These are phyloP conservation scores for Rubia balearica DNA, from an alignment of 305 asterid genomes.

Conservation along the genomic window DNA sequence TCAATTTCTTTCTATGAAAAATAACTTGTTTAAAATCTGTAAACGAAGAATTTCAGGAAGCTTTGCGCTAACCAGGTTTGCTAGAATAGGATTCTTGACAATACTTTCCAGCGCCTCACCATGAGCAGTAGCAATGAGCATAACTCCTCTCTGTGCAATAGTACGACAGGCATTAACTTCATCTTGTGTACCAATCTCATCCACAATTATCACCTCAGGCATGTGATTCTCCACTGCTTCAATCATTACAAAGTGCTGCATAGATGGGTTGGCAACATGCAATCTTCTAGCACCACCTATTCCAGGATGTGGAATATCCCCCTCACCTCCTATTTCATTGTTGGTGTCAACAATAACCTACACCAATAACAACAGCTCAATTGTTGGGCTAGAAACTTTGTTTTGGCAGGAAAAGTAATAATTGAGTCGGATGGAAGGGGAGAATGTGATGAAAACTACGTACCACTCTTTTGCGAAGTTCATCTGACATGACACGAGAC, in stretches of 20 bases:
- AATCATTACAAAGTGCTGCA: constrained; percentile 69
- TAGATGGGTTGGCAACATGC: constrained; percentile 58
- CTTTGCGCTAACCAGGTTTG: constrained; percentile 49
- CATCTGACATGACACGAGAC: constrained; percentile 55
- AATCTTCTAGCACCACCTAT: constrained; percentile 68
- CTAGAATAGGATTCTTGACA: constrained; percentile 52
- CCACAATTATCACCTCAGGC: constrained; percentile 77
- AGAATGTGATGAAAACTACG: constrained; percentile 1
- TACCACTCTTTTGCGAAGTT: constrained; percentile 76
- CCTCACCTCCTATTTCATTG: constrained; percentile 75
- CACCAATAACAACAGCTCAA: constrained; percentile 5
- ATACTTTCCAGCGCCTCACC: constrained; percentile 57
- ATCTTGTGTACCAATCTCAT: constrained; percentile 68
- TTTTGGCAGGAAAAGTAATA: background rate
- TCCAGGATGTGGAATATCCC: constrained; percentile 74
- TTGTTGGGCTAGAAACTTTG: background rate
- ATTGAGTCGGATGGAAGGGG: constrained; percentile 2
- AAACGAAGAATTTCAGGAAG: constrained; percentile 8
- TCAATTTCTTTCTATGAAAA: background rate
- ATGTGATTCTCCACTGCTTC: constrained; percentile 85
- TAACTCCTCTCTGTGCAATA: constrained; percentile 74
- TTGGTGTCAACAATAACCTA: constrained; percentile 76
- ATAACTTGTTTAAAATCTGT: background rate
- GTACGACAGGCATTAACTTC: constrained; percentile 74
- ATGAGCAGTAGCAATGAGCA: constrained; percentile 83